phyloP scores from a whole-genome alignment of 139 green algal species.

The Chlorella sp. region DNA sequence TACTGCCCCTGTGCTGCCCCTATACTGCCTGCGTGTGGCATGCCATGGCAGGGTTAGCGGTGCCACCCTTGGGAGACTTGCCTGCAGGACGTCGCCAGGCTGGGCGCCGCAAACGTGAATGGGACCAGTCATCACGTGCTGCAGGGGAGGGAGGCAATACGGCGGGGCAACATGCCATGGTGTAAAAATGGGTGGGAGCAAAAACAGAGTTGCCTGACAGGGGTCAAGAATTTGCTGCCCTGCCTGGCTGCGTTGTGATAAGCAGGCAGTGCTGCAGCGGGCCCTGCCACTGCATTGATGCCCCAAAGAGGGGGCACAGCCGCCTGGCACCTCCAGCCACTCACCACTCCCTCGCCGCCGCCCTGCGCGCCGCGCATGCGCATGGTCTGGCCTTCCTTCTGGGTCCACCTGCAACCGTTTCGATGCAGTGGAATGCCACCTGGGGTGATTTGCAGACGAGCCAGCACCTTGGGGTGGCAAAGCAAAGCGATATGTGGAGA shows the following conservation, averaged over 20 bases:
- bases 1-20: not conserved
- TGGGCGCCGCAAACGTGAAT: conserved; percentile 64
- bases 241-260: not conserved
- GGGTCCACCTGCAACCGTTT: not conserved
- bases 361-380: conserved; percentile 51
- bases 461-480: no score
- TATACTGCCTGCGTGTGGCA: not conserved
- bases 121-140: conserved; percentile 66
- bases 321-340: not conserved
- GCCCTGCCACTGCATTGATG: not conserved
- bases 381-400: conserved; percentile 30
- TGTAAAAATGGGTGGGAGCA: no score
- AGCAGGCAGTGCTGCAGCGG: not conserved
- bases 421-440: not conserved
- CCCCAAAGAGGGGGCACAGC: not conserved
- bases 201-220: not conserved
- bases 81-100: conserved; percentile 66
- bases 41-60: no score
- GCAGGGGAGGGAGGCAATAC: not conserved
- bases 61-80: not conserved
- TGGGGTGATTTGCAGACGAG: no score
- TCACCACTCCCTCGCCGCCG: conserved; percentile 61
- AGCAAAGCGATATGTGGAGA: not conserved
- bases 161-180: not conserved
- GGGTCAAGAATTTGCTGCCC: no score